Evolutionary conservation across 163 green algal genomes (phyloP).

Genomic region (Chlamydomonas reinhardtii): DNA sequence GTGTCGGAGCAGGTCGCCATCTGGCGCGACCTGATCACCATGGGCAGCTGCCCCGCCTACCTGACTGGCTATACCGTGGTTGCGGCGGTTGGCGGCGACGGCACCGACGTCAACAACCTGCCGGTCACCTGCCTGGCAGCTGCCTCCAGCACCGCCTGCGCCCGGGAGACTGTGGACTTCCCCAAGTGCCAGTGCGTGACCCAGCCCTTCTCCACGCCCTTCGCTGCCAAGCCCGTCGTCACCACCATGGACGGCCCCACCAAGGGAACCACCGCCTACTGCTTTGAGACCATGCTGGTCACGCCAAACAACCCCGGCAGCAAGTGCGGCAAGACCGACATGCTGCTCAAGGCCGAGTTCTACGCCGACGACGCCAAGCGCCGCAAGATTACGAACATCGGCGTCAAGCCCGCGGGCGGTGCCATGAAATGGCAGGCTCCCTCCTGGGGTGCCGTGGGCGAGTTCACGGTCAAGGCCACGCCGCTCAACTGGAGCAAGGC

Average conservation of each 20-base stretch:
- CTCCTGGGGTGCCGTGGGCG: conserved; percentile 9
- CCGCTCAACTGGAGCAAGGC: conserved; percentile 10
- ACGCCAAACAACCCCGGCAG: neutral
- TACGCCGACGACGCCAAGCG: conserved; percentile 25
- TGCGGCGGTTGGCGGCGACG: neutral
- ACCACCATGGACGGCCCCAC: neutral
- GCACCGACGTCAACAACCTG: neutral
- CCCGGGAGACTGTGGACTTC: neutral
- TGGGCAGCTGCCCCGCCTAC: neutral
- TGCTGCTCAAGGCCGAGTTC: conserved; percentile 31
- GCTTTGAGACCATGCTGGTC: conserved; percentile 1
- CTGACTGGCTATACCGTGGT: neutral
- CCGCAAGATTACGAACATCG: neutral
- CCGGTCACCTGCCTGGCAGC: neutral
- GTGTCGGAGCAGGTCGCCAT: neutral
- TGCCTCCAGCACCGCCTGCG: neutral
- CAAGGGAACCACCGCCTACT: conserved; percentile 12
- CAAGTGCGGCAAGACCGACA: conserved; percentile 1
- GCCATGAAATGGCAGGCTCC: neutral
- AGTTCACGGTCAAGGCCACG: conserved; percentile 22
- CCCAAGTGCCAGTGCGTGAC: conserved; percentile 23
- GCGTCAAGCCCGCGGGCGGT: neutral
- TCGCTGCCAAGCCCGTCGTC: conserved; percentile 11
- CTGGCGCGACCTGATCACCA: neutral
- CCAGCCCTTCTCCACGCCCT: neutral